Base-by-base conservation (phyloP, 768 basidiomycete species). In the Phaeotremella skinneri region DNA sequence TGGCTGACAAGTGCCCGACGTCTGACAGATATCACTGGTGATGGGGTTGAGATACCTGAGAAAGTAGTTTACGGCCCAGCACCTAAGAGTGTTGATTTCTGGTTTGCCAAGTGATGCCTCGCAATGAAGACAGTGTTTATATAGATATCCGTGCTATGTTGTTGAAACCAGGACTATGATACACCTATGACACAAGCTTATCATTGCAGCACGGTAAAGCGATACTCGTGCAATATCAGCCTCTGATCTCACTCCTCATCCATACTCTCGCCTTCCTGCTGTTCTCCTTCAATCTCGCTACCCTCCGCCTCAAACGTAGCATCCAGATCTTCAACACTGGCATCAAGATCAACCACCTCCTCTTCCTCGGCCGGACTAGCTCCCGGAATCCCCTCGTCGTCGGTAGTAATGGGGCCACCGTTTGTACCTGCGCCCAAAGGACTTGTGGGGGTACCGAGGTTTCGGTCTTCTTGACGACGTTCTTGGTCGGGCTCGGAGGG, bases 41-140 rank as follows among this genome's bases (percentile, higher is more conserved):
- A 73, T 55, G 69, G 72, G 7, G 62, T 73, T 14, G 69, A 70
- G 30, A 55, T 73, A n/a, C 72, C 72, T 11, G 65, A 73, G 29
- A 68, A 66, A 37, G 52, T 73, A 2, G 25, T 52, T 17, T 58
- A 55, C 39, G 69, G 72, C 13, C 32, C 56, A 68, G 72, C 72
- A 4, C 72, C 72, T 4, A 41, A 42, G 17, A 73, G 69, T 41
- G 57, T 67, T 25, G 72, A 73, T 50, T 73, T 73, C 41, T 68
- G 67, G 58, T 73, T 67, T 52, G 72, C 72, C 11, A 65, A 66
- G 48, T 73, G 52, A 56, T 16, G n/a, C 11, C 3, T 20, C 23
- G 17, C 27, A n/a, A n/a, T 1, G 29, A n/a, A 31, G 25, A 52
- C 13, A 27, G 50, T 32, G 20, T n/a, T n/a, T n/a, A n/a, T n/a